These are phyloP conservation scores for Tulasnella calospora DNA, from an alignment of 768 basidiomycete species.

Conservation along the genomic window DNA sequence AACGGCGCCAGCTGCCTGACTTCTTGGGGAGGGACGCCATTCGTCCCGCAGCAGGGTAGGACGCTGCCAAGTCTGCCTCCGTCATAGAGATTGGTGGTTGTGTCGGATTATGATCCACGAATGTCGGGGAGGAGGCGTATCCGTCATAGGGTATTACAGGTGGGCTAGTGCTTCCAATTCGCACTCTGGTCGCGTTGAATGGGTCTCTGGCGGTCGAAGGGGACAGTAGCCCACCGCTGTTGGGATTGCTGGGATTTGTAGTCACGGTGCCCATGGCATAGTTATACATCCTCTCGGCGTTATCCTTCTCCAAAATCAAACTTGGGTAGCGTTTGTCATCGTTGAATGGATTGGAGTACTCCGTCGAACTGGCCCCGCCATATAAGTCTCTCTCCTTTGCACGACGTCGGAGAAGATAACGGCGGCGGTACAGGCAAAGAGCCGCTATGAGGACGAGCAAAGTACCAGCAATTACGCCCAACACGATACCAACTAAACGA, in stretches of 20 bases:
- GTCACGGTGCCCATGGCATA: background rate
- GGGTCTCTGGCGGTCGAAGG: constrained; percentile 10
- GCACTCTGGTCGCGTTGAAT: background rate
- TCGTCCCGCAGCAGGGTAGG: constrained; percentile 5
- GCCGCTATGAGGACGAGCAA: background rate
- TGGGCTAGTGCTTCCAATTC: background rate
- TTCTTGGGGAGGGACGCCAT: background rate
- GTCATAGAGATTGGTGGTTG: background rate
- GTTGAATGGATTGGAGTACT: constrained; percentile 10
- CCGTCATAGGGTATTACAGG: background rate
- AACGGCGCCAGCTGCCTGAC: background rate
- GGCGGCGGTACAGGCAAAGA: background rate
- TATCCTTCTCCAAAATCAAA: background rate
- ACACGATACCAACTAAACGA: background rate
- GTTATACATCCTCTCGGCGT: background rate
- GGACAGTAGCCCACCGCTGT: background rate
- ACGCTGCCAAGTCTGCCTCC: background rate
- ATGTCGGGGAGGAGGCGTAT: background rate
- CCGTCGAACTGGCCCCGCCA: background rate
- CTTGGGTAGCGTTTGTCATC: background rate
- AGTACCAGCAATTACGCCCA: background rate
- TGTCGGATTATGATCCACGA: background rate
- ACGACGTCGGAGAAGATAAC: background rate
- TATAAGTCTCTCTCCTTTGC: background rate
- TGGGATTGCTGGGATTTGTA: background rate